A percentile compares a stretch with the other conserved stretches of the same genome.
Conservation (phyloP, 768 basidiomycete genomes). For the Gyrodon lividus region DNA sequence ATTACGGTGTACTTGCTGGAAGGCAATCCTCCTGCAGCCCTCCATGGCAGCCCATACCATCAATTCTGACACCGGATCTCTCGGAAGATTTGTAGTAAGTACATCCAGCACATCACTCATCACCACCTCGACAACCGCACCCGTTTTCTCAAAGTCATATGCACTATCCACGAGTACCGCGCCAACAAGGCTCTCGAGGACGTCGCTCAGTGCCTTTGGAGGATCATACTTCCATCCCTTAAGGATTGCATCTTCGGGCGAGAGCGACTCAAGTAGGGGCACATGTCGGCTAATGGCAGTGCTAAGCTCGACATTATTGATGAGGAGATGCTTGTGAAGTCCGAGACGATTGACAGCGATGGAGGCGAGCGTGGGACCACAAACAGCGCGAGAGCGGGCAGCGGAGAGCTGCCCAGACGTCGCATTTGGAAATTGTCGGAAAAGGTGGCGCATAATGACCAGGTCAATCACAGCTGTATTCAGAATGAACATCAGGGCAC, state of each 20-base stretch:
- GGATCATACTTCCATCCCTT: constrained; percentile 82
- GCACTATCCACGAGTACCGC: constrained; percentile 80
- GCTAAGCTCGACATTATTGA: constrained; percentile 67
- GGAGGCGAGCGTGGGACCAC: constrained; percentile 69
- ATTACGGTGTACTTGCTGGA: constrained; percentile 39
- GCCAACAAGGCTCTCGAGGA: constrained; percentile 82
- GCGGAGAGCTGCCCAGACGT: constrained; percentile 77
- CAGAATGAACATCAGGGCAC: constrained; percentile 7
- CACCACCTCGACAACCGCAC: constrained; percentile 54
- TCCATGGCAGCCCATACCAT: constrained; percentile 60
- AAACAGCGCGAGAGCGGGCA: constrained; percentile 69
- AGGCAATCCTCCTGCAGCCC: constrained; percentile 54
- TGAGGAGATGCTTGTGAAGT: constrained; percentile 68
- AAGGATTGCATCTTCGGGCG: constrained; percentile 60
- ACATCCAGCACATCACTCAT: constrained; percentile 67
- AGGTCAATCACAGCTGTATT: constrained; percentile 64
- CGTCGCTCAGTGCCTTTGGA: constrained; percentile 82
- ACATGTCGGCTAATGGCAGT: constrained; percentile 60
- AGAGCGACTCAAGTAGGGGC: constrained; percentile 54
- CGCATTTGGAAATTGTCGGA: constrained; percentile 63
- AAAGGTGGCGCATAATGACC: constrained; percentile 71
- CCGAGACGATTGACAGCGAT: constrained; percentile 62
- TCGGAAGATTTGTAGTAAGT: constrained; percentile 56
- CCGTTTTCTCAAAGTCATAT: constrained; percentile 69
- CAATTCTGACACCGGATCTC: constrained; percentile 74